A percentile compares a stretch with the other conserved stretches of the same genome.
phyloP scores from a whole-genome alignment of 78 protist genomes.

The Polysphondylium violaceum region DNA sequence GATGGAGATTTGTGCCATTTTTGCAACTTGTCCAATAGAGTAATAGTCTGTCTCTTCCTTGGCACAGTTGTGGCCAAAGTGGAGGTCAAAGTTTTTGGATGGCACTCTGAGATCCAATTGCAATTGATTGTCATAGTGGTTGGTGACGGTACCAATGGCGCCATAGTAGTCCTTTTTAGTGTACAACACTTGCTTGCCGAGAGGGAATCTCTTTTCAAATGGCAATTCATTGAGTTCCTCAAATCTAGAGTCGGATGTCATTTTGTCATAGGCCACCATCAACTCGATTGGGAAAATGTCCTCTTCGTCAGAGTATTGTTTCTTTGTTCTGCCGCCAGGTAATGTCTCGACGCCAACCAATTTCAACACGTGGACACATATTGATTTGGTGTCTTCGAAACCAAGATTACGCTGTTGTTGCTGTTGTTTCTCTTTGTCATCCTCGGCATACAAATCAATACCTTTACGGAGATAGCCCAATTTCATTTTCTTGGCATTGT shows the following conservation, averaged over 20 bases:
- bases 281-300: constrained; percentile 39
- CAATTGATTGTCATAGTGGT: constrained; percentile 32
- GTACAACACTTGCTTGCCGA: constrained; percentile 39
- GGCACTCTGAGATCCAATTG: constrained; percentile 43
- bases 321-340: constrained; percentile 27
- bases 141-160: constrained; percentile 28
- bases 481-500: constrained; percentile 23
- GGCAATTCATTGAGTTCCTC: constrained; percentile 42
- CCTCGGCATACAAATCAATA: constrained; percentile 5
- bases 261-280: constrained; percentile 50
- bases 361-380: constrained; percentile 40
- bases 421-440: not conserved
- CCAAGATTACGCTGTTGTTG: not conserved
- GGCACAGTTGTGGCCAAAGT: constrained; percentile 41
- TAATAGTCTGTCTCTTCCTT: constrained; percentile 4
- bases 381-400: not conserved
- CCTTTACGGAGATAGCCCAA: constrained; percentile 12
- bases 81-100: not conserved
- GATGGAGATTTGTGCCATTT: not conserved
- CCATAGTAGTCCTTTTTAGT: constrained; percentile 48
- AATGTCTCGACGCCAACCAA: constrained; percentile 38
- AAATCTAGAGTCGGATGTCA: constrained; percentile 48
- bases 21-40: constrained; percentile 33
- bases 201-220: constrained; percentile 50
- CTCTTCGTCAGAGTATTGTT: constrained; percentile 45